These are phyloP conservation scores for Aspergillus pseudoglaucus DNA, from an alignment of 2,329 filamentous ascomycete species.

Conservation along the genomic window DNA sequence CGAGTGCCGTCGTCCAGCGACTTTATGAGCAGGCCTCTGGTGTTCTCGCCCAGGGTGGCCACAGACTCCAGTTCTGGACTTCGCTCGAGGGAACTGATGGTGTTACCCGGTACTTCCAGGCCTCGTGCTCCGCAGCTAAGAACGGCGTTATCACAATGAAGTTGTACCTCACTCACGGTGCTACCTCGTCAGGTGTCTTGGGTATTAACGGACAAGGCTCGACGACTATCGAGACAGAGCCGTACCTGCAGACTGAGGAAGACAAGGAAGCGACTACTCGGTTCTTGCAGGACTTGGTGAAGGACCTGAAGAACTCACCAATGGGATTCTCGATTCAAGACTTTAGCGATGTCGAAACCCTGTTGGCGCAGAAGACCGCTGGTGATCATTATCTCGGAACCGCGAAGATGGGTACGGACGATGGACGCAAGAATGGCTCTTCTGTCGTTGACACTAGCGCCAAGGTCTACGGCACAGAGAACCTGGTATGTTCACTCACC, in stretches of 20 bases:
- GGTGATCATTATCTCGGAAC: slow-evolving; percentile 46
- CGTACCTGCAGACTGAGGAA: slow-evolving; percentile 10
- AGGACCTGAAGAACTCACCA: slow-evolving; percentile 8
- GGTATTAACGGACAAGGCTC: slow-evolving; percentile 9
- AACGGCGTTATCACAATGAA: slow-evolving; percentile 14
- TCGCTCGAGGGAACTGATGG: slow-evolving; percentile 13
- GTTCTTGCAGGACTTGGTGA: slow-evolving; percentile 10
- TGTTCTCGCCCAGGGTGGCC: slow-evolving; percentile 12
- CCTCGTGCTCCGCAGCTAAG: slow-evolving; percentile 10
- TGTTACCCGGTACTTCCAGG: slow-evolving; percentile 16
- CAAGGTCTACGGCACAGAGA: slow-evolving; percentile 61
- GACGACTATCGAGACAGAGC: slow-evolving; percentile 9
- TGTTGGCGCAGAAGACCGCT: slow-evolving; percentile 36
- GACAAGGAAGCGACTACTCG: slow-evolving; percentile 9
- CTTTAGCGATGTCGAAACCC: slow-evolving; percentile 5
- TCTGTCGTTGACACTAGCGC: slow-evolving; percentile 59
- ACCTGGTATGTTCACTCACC: slow-evolving; percentile 40
- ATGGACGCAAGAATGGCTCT: slow-evolving; percentile 48
- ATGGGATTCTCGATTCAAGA: slow-evolving; percentile 11
- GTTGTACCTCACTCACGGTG: slow-evolving; percentile 15
- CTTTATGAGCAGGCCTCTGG: slow-evolving; percentile 9
- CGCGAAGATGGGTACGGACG: slow-evolving; percentile 54
- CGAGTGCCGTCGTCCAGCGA: slow-evolving; percentile 3
- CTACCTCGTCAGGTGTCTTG: slow-evolving; percentile 13
- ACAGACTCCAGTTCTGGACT: slow-evolving; percentile 17